Base-by-base conservation (phyloP, 1,284 basidiomycete genomes). In the Cryptococcus sp. region DNA sequence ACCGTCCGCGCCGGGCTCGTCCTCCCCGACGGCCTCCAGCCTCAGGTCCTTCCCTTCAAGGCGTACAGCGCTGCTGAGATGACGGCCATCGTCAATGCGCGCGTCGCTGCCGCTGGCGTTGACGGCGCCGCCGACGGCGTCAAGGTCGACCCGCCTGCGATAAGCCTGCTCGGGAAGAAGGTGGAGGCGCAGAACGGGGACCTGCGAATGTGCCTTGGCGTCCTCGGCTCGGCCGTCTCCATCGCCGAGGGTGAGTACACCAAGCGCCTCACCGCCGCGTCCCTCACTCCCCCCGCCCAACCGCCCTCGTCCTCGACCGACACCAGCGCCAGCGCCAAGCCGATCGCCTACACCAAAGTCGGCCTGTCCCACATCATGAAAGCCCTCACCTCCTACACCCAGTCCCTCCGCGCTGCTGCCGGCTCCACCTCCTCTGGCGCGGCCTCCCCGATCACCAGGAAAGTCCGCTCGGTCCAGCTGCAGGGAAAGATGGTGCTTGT, bases 121-220 rank as follows among this genome's bases (percentile, higher is more conserved):
- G 28, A 33, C 28, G 4, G 28, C 28, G 28, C 28, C 5, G 62
- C 28, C 5, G 62, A 62, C 9, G 55, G 46, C 2, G 64, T 65
- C 50, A 66, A 71, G 50, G 66, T 75, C 12, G 76, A 78, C 56
- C 52, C 58, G 21, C 71, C 71, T 42, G 73, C 75, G 1, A 60
- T 72, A 42, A 74, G 75, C 57, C 66, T 78, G 12, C 64, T 75
- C n/a, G 66, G 67, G 21, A 62, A 71, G 23, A 77, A 77, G 55
- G 74, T 77, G 33, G 72, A 76, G 56, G 75, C 74, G 15, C 70
- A 73, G 62, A 76, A 76, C 54, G 76, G 76, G 7, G 76, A 78
- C 62, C 54, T 78, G 37, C 56, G 76, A 45, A 73, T 73, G 70
- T 77, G 74, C 52, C 64, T 78, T 7, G 68, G 71, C 8, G 68